phyloP scores from a whole-genome alignment of 768 basidiomycete genomes.

The Filobasidium wieringae region DNA sequence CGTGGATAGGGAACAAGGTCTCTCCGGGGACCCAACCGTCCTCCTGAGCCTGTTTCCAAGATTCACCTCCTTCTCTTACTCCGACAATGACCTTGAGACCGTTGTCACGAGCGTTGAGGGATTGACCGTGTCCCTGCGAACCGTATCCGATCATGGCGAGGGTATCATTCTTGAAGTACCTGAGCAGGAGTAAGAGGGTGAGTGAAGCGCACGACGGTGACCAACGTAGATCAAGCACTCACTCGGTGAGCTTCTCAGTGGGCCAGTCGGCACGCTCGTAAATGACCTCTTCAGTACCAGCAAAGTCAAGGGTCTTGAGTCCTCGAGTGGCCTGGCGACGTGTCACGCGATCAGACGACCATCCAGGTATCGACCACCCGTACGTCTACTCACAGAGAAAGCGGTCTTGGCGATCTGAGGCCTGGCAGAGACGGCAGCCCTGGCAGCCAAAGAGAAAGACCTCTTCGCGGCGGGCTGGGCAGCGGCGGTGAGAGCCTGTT shows the following conservation, averaged over 20 bases:
- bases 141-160: constrained; percentile 98
- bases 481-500: constrained; percentile 31
- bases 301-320: constrained; percentile 91
- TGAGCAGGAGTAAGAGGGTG: constrained; percentile 4
- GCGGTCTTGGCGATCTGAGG: constrained; percentile 23
- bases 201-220: background rate
- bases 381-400: constrained; percentile 25
- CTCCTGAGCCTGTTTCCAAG: constrained; percentile 87
- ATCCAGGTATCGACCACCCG: background rate
- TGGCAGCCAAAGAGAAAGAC: constrained; percentile 35
- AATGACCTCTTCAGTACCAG: constrained; percentile 81
- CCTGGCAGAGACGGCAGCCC: constrained; percentile 12
- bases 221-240: constrained; percentile 12
- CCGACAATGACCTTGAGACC: constrained; percentile 97
- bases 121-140: constrained; percentile 90
- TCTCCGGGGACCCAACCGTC: constrained; percentile 98
- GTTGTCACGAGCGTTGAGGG: constrained; percentile 96
- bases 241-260: constrained; percentile 85
- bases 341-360: background rate
- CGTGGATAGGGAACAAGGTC: constrained; percentile 95
- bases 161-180: constrained; percentile 98
- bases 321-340: constrained; percentile 50
- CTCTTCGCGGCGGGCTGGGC: constrained; percentile 30
- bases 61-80: constrained; percentile 91
- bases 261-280: constrained; percentile 99